Percentiles rank a stretch among this genome's conserved stretches.
Conservation (phyloP, 257 asterid species). For the Rhazya stricta region DNA sequence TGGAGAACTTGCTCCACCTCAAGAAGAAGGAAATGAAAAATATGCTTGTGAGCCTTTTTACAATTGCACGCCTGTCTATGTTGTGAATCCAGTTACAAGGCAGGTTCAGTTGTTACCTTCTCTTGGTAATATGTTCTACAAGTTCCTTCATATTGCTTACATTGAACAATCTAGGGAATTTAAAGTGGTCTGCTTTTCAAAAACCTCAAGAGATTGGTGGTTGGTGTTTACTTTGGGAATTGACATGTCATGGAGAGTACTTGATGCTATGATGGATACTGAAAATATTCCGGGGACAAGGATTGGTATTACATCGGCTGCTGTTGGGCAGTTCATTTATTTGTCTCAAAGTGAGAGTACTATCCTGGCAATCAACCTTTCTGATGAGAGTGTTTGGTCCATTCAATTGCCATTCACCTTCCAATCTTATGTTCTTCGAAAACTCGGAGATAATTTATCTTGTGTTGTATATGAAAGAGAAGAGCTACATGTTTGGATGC, state of each 20-base stretch:
- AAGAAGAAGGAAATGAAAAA: too few relatives aligned
- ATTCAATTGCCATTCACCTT: not conserved
- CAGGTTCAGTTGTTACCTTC: not conserved
- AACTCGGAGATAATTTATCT: not conserved
- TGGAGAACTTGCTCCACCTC: too few relatives aligned
- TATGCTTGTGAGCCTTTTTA: too few relatives aligned
- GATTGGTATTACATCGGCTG: not conserved
- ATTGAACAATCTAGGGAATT: not conserved
- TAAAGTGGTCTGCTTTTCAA: not conserved
- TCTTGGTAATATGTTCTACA: not conserved
- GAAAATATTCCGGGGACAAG: too few relatives aligned
- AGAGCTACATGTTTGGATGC: not conserved
- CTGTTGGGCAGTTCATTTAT: constrained; percentile 2
- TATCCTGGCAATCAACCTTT: not conserved
- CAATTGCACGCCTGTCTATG: too few relatives aligned
- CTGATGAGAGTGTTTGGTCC: not conserved
- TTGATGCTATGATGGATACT: not conserved
- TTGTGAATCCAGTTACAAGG: constrained; percentile 10
- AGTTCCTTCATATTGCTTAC: constrained; percentile 1
- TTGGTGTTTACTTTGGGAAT: not conserved
- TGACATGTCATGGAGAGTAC: constrained; percentile 5
- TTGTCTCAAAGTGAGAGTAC: not conserved
- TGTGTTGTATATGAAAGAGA: not conserved
- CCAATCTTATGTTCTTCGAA: not conserved
- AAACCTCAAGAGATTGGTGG: not conserved